Base-by-base conservation (phyloP, 257 asterid genomes). In the Capsicum rhomboideum region DNA sequence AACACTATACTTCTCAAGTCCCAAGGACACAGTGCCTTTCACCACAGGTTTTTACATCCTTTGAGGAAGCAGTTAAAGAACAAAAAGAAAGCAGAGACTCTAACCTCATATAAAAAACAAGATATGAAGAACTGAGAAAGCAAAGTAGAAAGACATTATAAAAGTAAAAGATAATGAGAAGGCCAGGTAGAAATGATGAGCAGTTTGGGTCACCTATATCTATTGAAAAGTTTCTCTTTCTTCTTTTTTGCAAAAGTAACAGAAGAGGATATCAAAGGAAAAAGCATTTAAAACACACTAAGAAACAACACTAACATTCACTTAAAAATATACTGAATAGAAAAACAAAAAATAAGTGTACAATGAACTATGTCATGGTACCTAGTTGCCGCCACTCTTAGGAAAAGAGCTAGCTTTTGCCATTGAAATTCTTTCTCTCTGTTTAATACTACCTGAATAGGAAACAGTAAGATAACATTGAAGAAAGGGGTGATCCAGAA, bases 361-460 rank as follows among this genome's bases (percentile, higher is more conserved):
- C 14, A 26, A 75, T 49, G 63, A 26, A 34, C 28, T 68, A 67
- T 34, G 77, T 17, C 44, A 77, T 9, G 10, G 55, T 89, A 92
- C 99, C 98, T 91, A 52, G 93, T 90, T 66, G 97, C 95, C 82
- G 98, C 97, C 44, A 93, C 87, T 90, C 93, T 88, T 77, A 96
- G 84, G 91, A 94, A 92, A 87, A 91, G 89, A 83, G 93, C 90
- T 87, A 94, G 91, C 94, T 88, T 93, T 83, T 89, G 84, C 99
- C 98, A 96, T 72, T 93, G 97, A 84, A 96, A 92, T 86, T 96
- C 99, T 87, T 90, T 93, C 86, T 91, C 93, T 83, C 90, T 90
- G 90, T 94, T 94, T 82, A 96, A 93, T 16, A 93, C 95, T 80
- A 92, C 97, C 99, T 96, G 91, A 84, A 85, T 72, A 20, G 20